A percentile compares a stretch with the other conserved stretches of the same genome.
These are phyloP conservation scores for Platanus orientalis DNA, from an alignment of 164 flowering plant species.

Conservation along the genomic window DNA sequence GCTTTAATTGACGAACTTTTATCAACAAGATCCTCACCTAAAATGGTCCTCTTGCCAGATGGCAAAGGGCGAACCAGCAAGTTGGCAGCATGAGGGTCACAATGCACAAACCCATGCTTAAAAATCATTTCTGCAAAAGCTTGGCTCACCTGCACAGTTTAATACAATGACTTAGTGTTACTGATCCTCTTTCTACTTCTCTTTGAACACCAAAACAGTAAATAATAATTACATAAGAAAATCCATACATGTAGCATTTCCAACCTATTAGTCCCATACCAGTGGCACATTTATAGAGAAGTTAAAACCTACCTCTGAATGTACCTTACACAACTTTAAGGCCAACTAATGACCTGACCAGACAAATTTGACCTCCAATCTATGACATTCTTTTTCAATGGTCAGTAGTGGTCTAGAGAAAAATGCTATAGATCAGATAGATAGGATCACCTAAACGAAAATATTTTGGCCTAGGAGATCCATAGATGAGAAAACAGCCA, in stretches of 20 bases:
- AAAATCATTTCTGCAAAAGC: slow-evolving; percentile 97
- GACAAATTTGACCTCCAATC: not conserved
- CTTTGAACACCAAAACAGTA: not conserved
- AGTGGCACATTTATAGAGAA: not conserved
- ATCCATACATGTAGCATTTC: not conserved
- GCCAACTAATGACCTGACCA: not conserved
- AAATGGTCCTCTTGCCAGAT: slow-evolving; percentile 34
- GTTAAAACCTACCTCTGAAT: not conserved
- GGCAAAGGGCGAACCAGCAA: slow-evolving; percentile 85
- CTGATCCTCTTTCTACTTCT: not conserved
- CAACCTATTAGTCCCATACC: not conserved
- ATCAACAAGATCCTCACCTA: slow-evolving; percentile 40
- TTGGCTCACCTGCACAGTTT: slow-evolving; percentile 62
- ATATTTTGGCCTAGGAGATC: not conserved
- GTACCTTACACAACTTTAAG: not conserved
- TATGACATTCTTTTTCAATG: not conserved
- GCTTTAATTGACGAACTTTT: not conserved
- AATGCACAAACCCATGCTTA: slow-evolving; percentile 97
- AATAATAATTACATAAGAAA: not conserved
- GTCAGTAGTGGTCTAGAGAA: not conserved
- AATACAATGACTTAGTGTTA: slow-evolving; percentile 3
- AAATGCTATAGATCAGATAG: not conserved
- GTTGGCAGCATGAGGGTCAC: slow-evolving; percentile 99
- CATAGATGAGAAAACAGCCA: not conserved
- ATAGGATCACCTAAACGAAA: not conserved